A percentile compares a stretch with the other conserved stretches of the same genome.
phyloP scores from a whole-genome alignment of 1,284 basidiomycete genomes.

The Sporisorium iseilematis-ciliati region DNA sequence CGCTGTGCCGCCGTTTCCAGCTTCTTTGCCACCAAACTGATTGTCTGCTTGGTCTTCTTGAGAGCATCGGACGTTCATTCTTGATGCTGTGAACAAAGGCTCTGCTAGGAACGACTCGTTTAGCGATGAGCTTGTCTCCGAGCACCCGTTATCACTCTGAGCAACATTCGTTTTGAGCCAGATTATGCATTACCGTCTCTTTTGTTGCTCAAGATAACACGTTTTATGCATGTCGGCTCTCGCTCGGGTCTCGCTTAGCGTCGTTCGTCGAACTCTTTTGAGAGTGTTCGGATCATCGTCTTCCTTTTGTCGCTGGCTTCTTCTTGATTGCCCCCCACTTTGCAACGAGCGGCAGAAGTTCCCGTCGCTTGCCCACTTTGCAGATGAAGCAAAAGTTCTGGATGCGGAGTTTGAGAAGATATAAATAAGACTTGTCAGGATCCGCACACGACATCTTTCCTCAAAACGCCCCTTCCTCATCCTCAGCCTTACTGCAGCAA shows the following conservation, averaged over 20 bases:
- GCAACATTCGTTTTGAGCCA: background rate
- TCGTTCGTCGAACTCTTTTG: slow-evolving; percentile 4
- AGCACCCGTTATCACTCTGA: background rate
- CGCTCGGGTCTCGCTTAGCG: slow-evolving; percentile 27
- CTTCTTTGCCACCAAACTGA: background rate
- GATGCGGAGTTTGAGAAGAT: background rate
- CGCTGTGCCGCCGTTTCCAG: background rate
- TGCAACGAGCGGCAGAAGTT: background rate
- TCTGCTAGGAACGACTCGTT: no score
- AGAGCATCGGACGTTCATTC: no score
- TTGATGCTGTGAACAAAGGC: no score
- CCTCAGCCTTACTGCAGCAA: background rate
- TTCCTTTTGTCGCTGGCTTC: slow-evolving; percentile 14
- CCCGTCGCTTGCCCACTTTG: background rate
- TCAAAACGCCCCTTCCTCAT: background rate
- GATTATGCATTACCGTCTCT: slow-evolving; percentile 6
- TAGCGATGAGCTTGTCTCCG: background rate
- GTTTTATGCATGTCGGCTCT: slow-evolving; percentile 18
- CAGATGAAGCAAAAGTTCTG: background rate
- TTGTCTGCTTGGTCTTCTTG: background rate
- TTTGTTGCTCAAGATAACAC: slow-evolving; percentile 10
- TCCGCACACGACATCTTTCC: slow-evolving; percentile 24
- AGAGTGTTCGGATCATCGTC: slow-evolving; percentile 15
- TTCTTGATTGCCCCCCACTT: background rate
- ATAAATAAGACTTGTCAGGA: background rate